A percentile compares a stretch with the other conserved stretches of the same genome.
These are phyloP conservation scores for Rhodotorula sp. DNA, from an alignment of 1,284 basidiomycete species.

Conservation along the genomic window DNA sequence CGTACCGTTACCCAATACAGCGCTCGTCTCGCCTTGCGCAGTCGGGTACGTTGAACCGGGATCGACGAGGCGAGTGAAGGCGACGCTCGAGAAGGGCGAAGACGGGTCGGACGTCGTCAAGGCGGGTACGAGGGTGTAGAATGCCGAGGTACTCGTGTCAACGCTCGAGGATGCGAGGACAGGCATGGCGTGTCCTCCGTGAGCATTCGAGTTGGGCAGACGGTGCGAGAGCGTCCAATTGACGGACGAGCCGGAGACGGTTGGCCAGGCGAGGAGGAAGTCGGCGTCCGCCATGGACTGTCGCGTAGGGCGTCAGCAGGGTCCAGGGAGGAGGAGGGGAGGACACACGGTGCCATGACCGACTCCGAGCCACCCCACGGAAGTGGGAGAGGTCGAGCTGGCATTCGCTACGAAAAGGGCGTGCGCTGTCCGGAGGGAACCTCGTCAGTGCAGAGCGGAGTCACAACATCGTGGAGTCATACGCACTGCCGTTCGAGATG, in stretches of 20 bases:
- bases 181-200: slow-evolving; percentile 1
- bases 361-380: slow-evolving; percentile 19
- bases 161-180: slow-evolving; percentile 1
- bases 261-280: slow-evolving; percentile 34
- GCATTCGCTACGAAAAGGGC: slow-evolving; percentile 19
- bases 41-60: slow-evolving; percentile 13
- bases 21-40: not conserved
- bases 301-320: not conserved
- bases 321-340: not conserved
- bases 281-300: slow-evolving; percentile 31
- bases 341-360: slow-evolving; percentile 12
- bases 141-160: not conserved
- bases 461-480: too few species aligned
- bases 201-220: not conserved
- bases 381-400: not conserved
- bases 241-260: not conserved
- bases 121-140: slow-evolving; percentile 25
- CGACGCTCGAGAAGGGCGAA: slow-evolving; percentile 16
- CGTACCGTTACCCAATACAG: not conserved
- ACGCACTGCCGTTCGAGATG: slow-evolving; percentile 30
- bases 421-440: slow-evolving; percentile 6
- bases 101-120: slow-evolving; percentile 17
- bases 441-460: not conserved
- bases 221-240: slow-evolving; percentile 33
- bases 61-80: slow-evolving; percentile 17